Evolutionary conservation across 768 basidiomycete genomes (phyloP).

Genomic region (Rhizopogon sp.): DNA sequence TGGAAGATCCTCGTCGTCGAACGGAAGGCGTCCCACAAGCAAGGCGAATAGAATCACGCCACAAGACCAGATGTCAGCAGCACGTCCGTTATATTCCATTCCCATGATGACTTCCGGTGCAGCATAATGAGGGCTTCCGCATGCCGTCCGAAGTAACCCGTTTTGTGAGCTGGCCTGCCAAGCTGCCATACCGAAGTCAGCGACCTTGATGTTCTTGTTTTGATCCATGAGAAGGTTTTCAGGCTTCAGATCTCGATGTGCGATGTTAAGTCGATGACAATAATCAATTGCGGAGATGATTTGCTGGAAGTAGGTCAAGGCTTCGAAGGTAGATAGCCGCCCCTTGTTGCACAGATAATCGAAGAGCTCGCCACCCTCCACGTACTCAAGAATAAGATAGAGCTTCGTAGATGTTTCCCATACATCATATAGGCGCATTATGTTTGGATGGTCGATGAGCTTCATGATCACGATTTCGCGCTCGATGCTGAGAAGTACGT

Average conservation of each 20-base stretch:
- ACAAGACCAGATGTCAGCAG: slow-evolving; percentile 96
- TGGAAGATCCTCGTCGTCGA: slow-evolving; percentile 83
- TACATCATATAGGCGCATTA: slow-evolving; percentile 92
- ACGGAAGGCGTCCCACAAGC: slow-evolving; percentile 84
- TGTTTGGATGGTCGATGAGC: slow-evolving; percentile 90
- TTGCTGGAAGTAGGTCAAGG: slow-evolving; percentile 86
- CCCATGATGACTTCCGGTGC: slow-evolving; percentile 89
- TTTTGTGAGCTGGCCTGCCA: slow-evolving; percentile 67
- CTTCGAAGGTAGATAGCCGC: slow-evolving; percentile 63
- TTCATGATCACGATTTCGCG: slow-evolving; percentile 98
- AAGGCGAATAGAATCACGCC: slow-evolving; percentile 90
- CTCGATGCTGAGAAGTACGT: slow-evolving; percentile 75
- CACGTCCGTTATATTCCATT: slow-evolving; percentile 74
- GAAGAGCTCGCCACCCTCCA: slow-evolving; percentile 92
- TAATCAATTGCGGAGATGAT: slow-evolving; percentile 90
- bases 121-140: slow-evolving; percentile 94
- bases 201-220: slow-evolving; percentile 86
- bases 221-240: slow-evolving; percentile 88
- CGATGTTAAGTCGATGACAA: slow-evolving; percentile 91
- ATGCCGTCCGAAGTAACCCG: slow-evolving; percentile 71
- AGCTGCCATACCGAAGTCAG: slow-evolving; percentile 97
- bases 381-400: slow-evolving; percentile 91
- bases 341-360: slow-evolving; percentile 84
- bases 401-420: slow-evolving; percentile 91
- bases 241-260: slow-evolving; percentile 91